Base-by-base conservation (phyloP, 345 rosid species). In the Euphorbia lathyris region DNA sequence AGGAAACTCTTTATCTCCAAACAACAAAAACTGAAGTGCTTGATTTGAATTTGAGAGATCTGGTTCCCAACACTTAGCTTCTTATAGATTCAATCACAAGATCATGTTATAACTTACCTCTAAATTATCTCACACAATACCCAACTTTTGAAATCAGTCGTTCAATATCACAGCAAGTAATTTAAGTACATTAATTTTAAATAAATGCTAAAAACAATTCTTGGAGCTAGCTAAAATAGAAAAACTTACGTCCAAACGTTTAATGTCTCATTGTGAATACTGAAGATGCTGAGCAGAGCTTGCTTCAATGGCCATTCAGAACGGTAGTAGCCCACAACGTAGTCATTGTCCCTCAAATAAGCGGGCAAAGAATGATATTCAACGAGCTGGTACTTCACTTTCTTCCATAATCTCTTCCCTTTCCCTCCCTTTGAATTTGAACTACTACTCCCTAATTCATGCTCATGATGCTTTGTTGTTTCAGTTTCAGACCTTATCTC, bases 291-390 rank as follows among this genome's bases (percentile, higher is more conserved):
- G 27, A 94, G 88, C 55, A 94, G 77, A 77, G 75, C 63, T 74
- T 94, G 96, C 86, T 91, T 94, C 74, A 94, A 66, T 0, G 99
- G 99, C 99, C 99, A 94, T 68, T 91, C 97, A 9, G 92, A 72
- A 73, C 99, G 73, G 69, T 95, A 95, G 81, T 95, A 92, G 32
- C 95, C 92, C 61, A 90, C 45, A 63, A 95, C 88, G 76, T 80
- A 91, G 53, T 95, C 97, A 72, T 95, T 95, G 81, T 95, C 97
- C 79, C 88, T 91, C 45, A 95, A 69, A 67, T 86, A 95, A 29
- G 76, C 92, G 8, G 97, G 99, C 75, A 94, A 85, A 42, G 90
- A 71, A 72, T 94, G 97, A 79, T 84, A 94, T 47, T 90, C 99
- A 27, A 94, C 99, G 29, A 91, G 84, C 82, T 95, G 99, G 72